phyloP scores from a whole-genome alignment of 2,329 filamentous ascomycete genomes.

The Diaporthe caulivora region DNA sequence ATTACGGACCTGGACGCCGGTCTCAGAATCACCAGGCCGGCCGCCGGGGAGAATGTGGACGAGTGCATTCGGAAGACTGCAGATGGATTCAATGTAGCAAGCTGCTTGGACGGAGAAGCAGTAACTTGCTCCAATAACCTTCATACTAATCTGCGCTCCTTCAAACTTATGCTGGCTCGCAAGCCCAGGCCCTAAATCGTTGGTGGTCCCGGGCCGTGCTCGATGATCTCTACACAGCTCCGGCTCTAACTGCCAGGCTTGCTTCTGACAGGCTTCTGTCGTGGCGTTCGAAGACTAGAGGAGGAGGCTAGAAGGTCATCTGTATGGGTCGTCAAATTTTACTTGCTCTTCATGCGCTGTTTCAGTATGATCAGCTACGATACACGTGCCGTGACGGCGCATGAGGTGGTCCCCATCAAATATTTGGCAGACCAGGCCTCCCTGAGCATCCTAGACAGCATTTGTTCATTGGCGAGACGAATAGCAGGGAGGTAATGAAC shows the following conservation, averaged over 20 bases:
- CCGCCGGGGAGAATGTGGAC: not conserved
- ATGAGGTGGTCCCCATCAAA: not conserved
- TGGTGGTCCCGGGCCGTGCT: slow-evolving; percentile 22
- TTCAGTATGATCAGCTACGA: not conserved
- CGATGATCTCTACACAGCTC: not conserved
- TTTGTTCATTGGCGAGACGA: not conserved
- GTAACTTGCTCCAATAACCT: slow-evolving; percentile 6
- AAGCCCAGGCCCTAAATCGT: slow-evolving; percentile 19
- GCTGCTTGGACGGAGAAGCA: not conserved
- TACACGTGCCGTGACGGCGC: not conserved
- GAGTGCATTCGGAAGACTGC: not conserved
- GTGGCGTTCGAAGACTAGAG: not conserved
- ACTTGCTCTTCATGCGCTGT: not conserved
- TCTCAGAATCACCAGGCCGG: not conserved
- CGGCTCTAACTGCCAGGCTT: not conserved
- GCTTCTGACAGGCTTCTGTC: slow-evolving; percentile 4
- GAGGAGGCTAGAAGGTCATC: not conserved
- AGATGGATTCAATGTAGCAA: not conserved
- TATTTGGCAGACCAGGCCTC: not conserved
- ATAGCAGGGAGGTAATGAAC: not conserved
- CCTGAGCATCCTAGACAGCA: not conserved
- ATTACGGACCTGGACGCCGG: not conserved
- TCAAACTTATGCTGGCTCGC: not conserved
- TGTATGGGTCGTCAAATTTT: not conserved
- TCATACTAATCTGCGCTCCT: not conserved